Evolutionary conservation across 1,139 yeast species (phyloP), one percentile per base, ranked within the genome.

Genomic region (Debaryomyces sp.): DNA sequence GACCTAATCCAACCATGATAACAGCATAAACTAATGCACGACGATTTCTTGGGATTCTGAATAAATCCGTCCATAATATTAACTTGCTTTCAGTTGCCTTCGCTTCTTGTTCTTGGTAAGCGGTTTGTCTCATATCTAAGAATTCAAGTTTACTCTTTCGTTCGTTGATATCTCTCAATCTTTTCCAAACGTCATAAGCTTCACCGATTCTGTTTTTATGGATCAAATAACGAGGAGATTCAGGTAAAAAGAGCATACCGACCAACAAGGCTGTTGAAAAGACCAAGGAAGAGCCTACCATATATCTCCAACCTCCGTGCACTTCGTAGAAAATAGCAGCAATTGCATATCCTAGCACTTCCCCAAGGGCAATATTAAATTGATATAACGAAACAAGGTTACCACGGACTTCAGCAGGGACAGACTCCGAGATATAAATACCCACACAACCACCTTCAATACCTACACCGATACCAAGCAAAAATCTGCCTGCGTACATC

Each of bases 371-470:
- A 58, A 81, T 79, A 54, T 76, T 77, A 55, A 81, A 77, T 64
- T 82, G 86, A 58, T 80, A 80, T 57, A 81, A 62, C 1, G 85
- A 79, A 15, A 81, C 84, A 45, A 82, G 62, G 50, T 74, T 72
- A 53, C 89, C 89, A 63, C 89, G 75, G 17, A 75, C 77, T 39
- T 68, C 70, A 2, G 85, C 78, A 8, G 85, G 85, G 29, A 83
- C 81, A 44, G 82, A 77, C 58, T 84, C 89, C 4, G 85, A 74
- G 44, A 82, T 75, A 54, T 82, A 80, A 43, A 81, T 73, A 53
- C 84, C 82, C 43, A 81, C 83, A 54, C 82, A 80, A 42, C 84
- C 85, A 58, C 85, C 83, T 60, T 80, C 86, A 33, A 82, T 72
- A 56, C 86, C 85, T 36, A 82, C 79, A 53, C 85, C 86, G 34